Evolutionary conservation across 441 rosid genomes (phyloP).

Genomic region (Pelargonium myrrhifolium): DNA sequence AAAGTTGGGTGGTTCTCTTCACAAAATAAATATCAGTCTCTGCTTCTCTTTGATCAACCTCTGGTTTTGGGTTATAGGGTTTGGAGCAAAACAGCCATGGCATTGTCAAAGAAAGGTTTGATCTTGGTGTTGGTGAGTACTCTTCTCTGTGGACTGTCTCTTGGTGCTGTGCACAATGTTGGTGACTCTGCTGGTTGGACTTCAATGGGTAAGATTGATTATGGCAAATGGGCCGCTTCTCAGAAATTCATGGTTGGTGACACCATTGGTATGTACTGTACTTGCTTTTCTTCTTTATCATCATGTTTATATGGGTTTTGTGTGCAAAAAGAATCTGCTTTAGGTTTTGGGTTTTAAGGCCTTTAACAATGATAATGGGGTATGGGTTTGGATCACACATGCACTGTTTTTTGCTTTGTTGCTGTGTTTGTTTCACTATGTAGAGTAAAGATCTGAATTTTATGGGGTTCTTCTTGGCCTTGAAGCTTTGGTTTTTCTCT

Average conservation of each 20-base stretch:
- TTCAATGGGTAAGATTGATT: neutral
- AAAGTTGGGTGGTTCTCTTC: neutral
- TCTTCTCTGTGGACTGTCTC: neutral
- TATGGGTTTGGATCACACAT: neutral
- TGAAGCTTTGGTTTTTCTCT: neutral
- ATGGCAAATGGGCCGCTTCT: slow-evolving; percentile 13
- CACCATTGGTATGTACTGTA: slow-evolving; percentile 1
- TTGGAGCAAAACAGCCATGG: neutral
- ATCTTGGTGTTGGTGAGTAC: neutral
- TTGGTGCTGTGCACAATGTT: slow-evolving; percentile 13
- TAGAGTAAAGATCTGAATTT: neutral
- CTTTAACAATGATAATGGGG: too few species aligned
- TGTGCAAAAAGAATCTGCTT: neutral
- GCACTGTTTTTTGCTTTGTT: neutral
- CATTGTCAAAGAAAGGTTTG: neutral
- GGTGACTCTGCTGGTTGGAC: slow-evolving; percentile 24
- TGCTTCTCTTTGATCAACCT: neutral
- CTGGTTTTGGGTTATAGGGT: neutral
- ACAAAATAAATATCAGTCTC: neutral
- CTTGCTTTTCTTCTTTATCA: neutral
- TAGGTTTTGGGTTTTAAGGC: neutral
- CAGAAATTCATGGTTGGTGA: slow-evolving; percentile 15
- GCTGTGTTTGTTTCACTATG: neutral
- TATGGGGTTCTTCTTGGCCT: neutral
- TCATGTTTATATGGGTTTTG: neutral